Base-by-base conservation (phyloP, 257 asterid genomes). In the Fraxinus cuspidata region DNA sequence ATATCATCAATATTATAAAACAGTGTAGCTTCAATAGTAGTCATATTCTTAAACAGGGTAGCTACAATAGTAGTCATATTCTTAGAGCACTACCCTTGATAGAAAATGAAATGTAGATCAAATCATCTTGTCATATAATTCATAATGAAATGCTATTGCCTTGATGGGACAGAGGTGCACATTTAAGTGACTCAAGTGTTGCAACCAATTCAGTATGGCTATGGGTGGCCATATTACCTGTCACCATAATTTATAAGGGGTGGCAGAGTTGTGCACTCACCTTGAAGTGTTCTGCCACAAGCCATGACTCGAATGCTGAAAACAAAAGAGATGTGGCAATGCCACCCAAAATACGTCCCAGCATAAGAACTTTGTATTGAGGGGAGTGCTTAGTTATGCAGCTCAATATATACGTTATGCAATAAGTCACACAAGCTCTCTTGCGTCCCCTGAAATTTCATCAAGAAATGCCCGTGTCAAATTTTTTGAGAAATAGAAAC, bases 231-330 rank as follows among this genome's bases (percentile, higher is more conserved):
- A 42, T 11, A 42, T 42, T 42, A 11, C 49, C 49, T 42, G 16
- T 42, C 18, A 42, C 49, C 49, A 42, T 12, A 2, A 42, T 42
- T 42, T 42, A 42, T 42, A 42, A 42, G 18, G 4, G 49, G 49
- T 42, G 49, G 49, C 49, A 42, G 49, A 18, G 49, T 4, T 42
- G 40, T 6, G 15, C 53, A 16, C 75, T 42, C 64, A 71, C 75
- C 75, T 71, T 71, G 37, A 37, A 37, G 63, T 71, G 75, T 38
- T 71, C 75, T 29, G 75, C 75, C 58, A 71, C 75, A 71, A 71
- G 75, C 75, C 75, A 71, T 40, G 75, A 71, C 44, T 60, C 68
- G 15, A 60, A 60, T 60, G 68, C 68, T 10, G 68, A 60, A 60
- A 60, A 60, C 68, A 60, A 25, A 60, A 60, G 68, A 60, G 68